Percentiles rank a stretch among this genome's conserved stretches.
Conservation (phyloP, 345 rosid genomes). For the Kandelia obovata region DNA sequence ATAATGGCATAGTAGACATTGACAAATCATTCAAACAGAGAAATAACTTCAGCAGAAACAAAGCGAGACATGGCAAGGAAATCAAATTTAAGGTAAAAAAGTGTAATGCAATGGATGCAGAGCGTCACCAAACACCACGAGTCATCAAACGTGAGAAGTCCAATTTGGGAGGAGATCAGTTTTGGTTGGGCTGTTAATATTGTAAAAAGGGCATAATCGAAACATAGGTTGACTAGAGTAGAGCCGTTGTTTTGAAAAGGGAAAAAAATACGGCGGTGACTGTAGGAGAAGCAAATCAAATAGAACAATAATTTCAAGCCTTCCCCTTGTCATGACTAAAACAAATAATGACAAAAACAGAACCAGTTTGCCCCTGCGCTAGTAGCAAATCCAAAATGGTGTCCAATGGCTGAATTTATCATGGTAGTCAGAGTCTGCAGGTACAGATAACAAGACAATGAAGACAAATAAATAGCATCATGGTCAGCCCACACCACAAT, state of each 20-base stretch:
- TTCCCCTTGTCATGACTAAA: too few relatives aligned
- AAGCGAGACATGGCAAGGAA: not conserved
- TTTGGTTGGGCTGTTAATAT: constrained; percentile 12
- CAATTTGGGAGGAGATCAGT: constrained; percentile 20
- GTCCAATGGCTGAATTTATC: not conserved
- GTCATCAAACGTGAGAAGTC: constrained; percentile 22
- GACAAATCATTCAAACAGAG: too few relatives aligned
- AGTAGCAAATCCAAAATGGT: not conserved
- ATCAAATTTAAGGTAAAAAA: not conserved
- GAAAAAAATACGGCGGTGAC: not conserved
- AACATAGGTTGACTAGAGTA: not conserved
- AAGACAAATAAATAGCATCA: too few relatives aligned
- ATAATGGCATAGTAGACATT: not conserved
- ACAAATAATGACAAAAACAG: not conserved
- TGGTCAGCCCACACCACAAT: not conserved
- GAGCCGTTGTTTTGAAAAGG: not conserved
- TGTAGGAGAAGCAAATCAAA: not conserved
- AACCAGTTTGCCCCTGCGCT: constrained; percentile 18
- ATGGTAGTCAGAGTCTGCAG: too few relatives aligned
- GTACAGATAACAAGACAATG: too few relatives aligned
- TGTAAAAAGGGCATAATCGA: not conserved
- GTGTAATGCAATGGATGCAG: not conserved
- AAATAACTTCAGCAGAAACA: not conserved
- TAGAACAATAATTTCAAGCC: not conserved
- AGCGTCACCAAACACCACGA: not conserved